Percentiles rank a stretch among this genome's conserved stretches.
Conservation (phyloP, 1,284 basidiomycete genomes). For the Xerocomus minutiporus region DNA sequence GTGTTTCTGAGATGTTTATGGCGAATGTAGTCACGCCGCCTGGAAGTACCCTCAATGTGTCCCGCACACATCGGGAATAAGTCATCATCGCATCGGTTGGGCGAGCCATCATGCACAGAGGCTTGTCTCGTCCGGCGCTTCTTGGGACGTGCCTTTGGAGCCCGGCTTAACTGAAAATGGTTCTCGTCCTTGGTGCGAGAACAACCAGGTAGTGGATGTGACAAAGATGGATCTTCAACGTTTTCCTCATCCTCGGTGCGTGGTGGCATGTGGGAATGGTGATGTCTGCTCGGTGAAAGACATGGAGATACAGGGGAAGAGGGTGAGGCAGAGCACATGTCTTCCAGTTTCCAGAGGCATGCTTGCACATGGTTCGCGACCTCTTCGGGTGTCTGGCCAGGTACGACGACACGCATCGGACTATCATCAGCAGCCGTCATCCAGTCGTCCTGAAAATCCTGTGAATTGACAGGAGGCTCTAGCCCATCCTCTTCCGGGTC, state of each 20-base stretch:
- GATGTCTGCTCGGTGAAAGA: conserved; percentile 1
- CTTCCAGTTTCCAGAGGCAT: conserved; percentile 20
- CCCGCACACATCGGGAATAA: conserved; percentile 13
- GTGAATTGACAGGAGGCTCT: conserved; percentile 30
- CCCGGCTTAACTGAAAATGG: not conserved
- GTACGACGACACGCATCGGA: conserved; percentile 37
- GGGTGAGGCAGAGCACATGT: conserved; percentile 8
- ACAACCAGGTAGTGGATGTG: not conserved
- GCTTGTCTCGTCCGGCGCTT: conserved; percentile 7
- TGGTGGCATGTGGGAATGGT: not conserved
- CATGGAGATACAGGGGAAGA: not conserved
- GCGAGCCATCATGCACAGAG: not conserved
- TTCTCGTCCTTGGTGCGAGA: conserved; percentile 18
- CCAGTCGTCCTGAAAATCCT: conserved; percentile 36
- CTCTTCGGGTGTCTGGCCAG: conserved; percentile 32
- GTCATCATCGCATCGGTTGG: conserved; percentile 21
- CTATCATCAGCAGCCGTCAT: conserved; percentile 26
- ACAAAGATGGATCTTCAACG: not conserved
- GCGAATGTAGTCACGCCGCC: conserved; percentile 28
- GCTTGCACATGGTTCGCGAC: conserved; percentile 25
- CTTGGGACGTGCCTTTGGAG: conserved; percentile 7
- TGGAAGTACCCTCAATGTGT: conserved; percentile 25
- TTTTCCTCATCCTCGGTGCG: conserved; percentile 2
- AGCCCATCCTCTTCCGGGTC: conserved; percentile 30
- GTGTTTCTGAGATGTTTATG: conserved; percentile 30